Evolutionary conservation across 225 moss, liverwort and hornwort genomes (phyloP).

Genomic region (Lunularia cruciata): DNA sequence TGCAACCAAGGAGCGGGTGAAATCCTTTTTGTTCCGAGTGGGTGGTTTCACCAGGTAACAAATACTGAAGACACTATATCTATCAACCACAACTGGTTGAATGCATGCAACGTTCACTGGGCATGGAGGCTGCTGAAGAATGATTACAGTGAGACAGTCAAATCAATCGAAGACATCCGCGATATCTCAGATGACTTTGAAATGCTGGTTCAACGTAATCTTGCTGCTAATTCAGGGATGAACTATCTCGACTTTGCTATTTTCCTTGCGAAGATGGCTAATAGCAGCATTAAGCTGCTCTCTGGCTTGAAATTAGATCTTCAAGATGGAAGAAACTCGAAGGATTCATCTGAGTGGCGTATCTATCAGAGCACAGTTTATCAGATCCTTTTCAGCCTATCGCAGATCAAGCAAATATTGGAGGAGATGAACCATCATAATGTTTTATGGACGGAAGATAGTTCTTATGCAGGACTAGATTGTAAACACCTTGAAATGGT

Average conservation of each 20-base stretch:
- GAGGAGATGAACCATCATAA: conserved; percentile 10
- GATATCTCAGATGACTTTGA: conserved; percentile 31
- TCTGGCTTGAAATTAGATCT: background rate
- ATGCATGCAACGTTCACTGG: conserved; percentile 37
- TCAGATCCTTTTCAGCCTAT: conserved; percentile 16
- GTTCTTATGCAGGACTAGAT: background rate
- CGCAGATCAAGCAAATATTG: conserved; percentile 8
- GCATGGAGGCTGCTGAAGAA: conserved; percentile 28
- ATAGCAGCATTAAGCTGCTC: background rate
- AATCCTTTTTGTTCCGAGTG: conserved; percentile 38
- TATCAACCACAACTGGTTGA: conserved; percentile 41
- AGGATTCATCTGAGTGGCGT: background rate
- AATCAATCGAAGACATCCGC: conserved; percentile 39
- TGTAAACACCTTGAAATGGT: conserved; percentile 1
- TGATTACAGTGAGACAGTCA: conserved; percentile 30
- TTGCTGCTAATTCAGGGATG: conserved; percentile 36
- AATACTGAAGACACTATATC: conserved; percentile 40
- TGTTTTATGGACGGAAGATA: background rate
- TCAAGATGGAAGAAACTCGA: background rate
- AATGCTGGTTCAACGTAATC: conserved; percentile 29
- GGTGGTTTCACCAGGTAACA: conserved; percentile 37
- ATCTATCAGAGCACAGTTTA: background rate
- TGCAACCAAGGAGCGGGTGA: conserved; percentile 34
- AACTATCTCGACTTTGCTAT: conserved; percentile 16
- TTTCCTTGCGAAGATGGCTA: conserved; percentile 15